Base-by-base conservation (phyloP, 768 basidiomycete genomes). In the Melanogaster broomeanus region DNA sequence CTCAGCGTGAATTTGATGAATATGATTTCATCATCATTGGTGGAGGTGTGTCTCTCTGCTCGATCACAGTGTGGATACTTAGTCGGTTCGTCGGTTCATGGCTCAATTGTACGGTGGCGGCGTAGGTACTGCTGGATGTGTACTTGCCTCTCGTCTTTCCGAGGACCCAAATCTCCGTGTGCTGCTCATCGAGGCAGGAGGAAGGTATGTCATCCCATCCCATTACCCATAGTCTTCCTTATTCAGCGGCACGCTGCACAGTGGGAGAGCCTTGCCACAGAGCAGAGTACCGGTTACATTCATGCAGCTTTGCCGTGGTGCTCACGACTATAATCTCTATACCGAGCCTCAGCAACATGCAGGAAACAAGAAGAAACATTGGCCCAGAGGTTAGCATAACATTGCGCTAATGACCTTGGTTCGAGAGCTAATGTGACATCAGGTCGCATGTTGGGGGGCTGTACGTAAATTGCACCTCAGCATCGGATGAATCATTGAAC, bases 401-500 rank as follows among this genome's bases (percentile, higher is more conserved):
- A 45, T 15, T 28, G 22, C 21, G n/a, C 19, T 5, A 12, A 22
- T 24, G 28, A 6, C 5, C 25, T 13, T 30, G 43, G 11, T 28
- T 49, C 53, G 30, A 9, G 21, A 39, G 28, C 31, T 37, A 34
- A 41, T 34, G 11, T 21, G 31, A 16, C 9, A 25, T 3, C 45
- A 88, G 87, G 70, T 2, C 87, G 82, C 60, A 72, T 90, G 63
- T 76, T 90, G 6, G 88, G 88, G 21, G 88, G 88, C 61, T 90
- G 88, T 85, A 61, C 65, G 83, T 73, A 11, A 22, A 33, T 16
- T 21, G 25, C 6, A 53, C 33, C 45, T n/a, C 7, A 0, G 4
- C 22, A 11, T 6, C 34, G 3, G 48, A 48, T 15, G 18, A 3
- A 22, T 12, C 37, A 33, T 21, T 19, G 34, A 24, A 33, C 34